These are phyloP conservation scores for Plasmodium ovale DNA, from an alignment of 169 alveolate genomes.

Conservation along the genomic window DNA sequence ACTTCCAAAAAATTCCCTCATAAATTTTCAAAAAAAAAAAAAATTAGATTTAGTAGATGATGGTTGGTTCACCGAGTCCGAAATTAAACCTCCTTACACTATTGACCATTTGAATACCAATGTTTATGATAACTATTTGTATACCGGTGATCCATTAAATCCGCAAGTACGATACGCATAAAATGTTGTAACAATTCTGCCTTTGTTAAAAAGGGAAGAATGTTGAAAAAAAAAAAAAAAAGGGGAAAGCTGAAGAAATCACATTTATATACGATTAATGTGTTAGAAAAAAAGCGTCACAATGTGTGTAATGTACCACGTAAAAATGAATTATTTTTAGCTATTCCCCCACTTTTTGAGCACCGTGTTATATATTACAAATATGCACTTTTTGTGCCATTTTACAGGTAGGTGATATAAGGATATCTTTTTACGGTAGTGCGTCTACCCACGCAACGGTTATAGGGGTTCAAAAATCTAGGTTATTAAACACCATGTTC, in stretches of 20 bases:
- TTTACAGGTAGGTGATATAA: slow-evolving; percentile 62
- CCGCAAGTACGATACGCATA: slow-evolving; percentile 80
- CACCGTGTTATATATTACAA: too few species aligned
- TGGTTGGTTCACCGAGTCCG: slow-evolving; percentile 81
- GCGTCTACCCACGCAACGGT: slow-evolving; percentile 74
- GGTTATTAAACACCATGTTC: slow-evolving; percentile 54
- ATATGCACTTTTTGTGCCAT: neutral
- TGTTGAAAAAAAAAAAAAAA: too few species aligned
- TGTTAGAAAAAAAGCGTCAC: too few species aligned
- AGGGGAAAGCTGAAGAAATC: too few species aligned
- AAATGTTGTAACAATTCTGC: neutral
- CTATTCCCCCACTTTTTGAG: too few species aligned
- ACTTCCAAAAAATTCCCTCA: slow-evolving; percentile 45
- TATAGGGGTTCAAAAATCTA: slow-evolving; percentile 51
- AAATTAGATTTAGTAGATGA: slow-evolving; percentile 82
- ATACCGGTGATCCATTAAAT: slow-evolving; percentile 85
- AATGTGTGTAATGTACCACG: too few species aligned
- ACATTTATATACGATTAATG: too few species aligned
- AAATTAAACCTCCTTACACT: slow-evolving; percentile 80
- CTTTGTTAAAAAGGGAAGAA: too few species aligned
- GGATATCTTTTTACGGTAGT: slow-evolving; percentile 70
- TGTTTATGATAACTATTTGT: slow-evolving; percentile 82
- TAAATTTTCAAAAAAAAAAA: slow-evolving; percentile 78
- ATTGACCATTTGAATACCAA: slow-evolving; percentile 82
- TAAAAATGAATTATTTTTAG: too few species aligned